Base-by-base conservation (phyloP, 345 rosid genomes). In the Euphorbia tirucalli region DNA sequence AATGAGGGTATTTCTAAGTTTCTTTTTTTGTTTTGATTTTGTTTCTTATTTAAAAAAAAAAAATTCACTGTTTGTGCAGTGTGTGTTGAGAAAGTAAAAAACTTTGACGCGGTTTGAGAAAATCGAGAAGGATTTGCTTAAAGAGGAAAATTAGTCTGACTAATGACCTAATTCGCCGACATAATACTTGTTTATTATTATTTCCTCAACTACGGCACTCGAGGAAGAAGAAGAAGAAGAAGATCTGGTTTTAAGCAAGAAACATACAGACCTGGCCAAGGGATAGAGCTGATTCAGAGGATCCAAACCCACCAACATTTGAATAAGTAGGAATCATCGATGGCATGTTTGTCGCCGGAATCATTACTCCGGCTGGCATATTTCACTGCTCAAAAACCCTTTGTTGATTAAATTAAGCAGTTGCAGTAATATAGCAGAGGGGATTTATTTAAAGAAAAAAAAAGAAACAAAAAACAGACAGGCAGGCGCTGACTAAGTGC, bases 321-420 rank as follows among this genome's bases (percentile, higher is more conserved):
- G 86, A 80, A 75, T 80, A 80, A 52, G 79, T 57, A 37, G 81
- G 81, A 21, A 80, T 80, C 85, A 85, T 43, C 0, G 87, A 74
- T 8, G 90, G 77, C 87, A 80, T 78, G 75, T 85, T 83, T 83
- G 86, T 86, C 0, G 83, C 83, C 72, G 90, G 90, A 81, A 86
- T 83, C 89, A 85, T 81, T 25, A 78, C 75, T 65, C 90, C 92
- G 72, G 87, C 87, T 43, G 84, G 84, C 90, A 89, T 85, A 71
- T 73, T 61, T 78, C 75, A 61, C 61, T 25, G 71, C 67, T 78
- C 66, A 59, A 37, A 69, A 81, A 67, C 75, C 81, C 85, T 75
- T 16, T 30, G 50, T 44, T 64, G 49, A 32, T 68, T 30, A 15
- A 5, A 30, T 39, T n/a, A 41, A 46, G 66, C 16, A 22, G 4